A percentile compares a stretch with the other conserved stretches of the same genome.
Conservation (phyloP, 176 grass and related monocot genomes). For the Aechmea fasciata region DNA sequence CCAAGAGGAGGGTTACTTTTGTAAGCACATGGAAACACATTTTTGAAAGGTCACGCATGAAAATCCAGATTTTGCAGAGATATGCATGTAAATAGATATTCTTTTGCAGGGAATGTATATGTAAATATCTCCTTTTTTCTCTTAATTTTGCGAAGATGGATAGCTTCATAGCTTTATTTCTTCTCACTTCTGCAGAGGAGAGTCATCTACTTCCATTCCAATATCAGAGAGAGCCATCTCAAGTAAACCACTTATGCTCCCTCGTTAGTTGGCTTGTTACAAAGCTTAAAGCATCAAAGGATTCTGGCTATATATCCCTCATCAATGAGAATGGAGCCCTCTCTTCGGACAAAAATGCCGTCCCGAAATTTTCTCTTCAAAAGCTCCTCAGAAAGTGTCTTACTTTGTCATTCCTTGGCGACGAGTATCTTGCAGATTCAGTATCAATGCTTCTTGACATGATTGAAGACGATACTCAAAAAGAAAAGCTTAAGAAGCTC, state of each 20-base stretch:
- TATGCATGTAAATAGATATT: conserved; percentile 8
- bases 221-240: conserved; percentile 5
- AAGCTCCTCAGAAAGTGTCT: conserved; percentile 51
- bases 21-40: too few relatives aligned
- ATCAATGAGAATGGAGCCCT: conserved; percentile 36
- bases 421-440: conserved; percentile 55
- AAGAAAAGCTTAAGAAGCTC: conserved; percentile 62
- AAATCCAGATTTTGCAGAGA: conserved; percentile 4
- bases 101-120: background rate
- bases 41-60: too few relatives aligned
- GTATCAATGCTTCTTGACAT: conserved; percentile 52
- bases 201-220: conserved; percentile 16
- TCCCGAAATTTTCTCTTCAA: conserved; percentile 49
- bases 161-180: background rate
- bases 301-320: conserved; percentile 38
- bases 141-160: background rate
- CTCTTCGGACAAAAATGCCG: conserved; percentile 38
- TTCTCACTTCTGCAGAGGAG: conserved; percentile 40
- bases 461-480: conserved; percentile 26
- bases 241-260: conserved; percentile 39
- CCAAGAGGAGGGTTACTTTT: too few relatives aligned
- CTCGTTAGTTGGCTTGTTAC: conserved; percentile 53
- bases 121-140: background rate
- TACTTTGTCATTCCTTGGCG: conserved; percentile 33
- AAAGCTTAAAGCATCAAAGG: conserved; percentile 51